A percentile compares a stretch with the other conserved stretches of the same genome.
Conservation (phyloP, 495 filamentous ascomycete species). For the Tuber microsphaerosporum region DNA sequence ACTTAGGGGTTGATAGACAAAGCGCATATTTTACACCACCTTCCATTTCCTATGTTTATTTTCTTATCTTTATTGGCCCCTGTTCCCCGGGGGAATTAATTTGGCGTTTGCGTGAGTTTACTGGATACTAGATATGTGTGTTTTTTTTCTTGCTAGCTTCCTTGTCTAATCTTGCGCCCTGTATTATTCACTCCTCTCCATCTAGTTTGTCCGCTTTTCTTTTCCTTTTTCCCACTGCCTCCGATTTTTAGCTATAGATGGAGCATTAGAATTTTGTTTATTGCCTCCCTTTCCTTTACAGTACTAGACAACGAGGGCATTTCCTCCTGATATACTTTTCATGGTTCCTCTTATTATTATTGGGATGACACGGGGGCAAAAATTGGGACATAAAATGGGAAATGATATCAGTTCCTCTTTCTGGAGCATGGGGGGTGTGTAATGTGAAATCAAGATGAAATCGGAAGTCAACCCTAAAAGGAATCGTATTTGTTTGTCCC, state of each 20-base stretch:
- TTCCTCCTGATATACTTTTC: not conserved
- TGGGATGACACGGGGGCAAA: not conserved
- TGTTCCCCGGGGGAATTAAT: not conserved
- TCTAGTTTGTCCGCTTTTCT: not conserved
- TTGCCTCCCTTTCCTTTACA: not conserved
- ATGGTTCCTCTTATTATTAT: not conserved
- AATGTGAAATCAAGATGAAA: too few species aligned
- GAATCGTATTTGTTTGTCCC: too few species aligned
- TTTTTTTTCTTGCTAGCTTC: not conserved
- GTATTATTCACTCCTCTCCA: not conserved
- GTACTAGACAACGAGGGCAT: not conserved
- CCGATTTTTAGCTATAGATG: not conserved
- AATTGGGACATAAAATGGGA: not conserved
- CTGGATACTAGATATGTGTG: not conserved
- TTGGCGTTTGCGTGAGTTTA: not conserved
- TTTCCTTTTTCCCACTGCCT: too few species aligned
- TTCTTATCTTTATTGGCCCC: not conserved
- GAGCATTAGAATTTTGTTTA: not conserved
- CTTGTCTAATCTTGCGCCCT: not conserved
- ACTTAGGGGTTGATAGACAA: conserved; percentile 16
- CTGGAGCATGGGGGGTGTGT: not conserved
- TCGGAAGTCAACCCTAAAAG: too few species aligned
- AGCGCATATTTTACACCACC: not conserved
- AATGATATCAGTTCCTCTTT: not conserved
- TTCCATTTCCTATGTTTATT: not conserved